Evolutionary conservation across 1,284 basidiomycete genomes (phyloP).

Genomic region (Ceratobasidium papillatum): DNA sequence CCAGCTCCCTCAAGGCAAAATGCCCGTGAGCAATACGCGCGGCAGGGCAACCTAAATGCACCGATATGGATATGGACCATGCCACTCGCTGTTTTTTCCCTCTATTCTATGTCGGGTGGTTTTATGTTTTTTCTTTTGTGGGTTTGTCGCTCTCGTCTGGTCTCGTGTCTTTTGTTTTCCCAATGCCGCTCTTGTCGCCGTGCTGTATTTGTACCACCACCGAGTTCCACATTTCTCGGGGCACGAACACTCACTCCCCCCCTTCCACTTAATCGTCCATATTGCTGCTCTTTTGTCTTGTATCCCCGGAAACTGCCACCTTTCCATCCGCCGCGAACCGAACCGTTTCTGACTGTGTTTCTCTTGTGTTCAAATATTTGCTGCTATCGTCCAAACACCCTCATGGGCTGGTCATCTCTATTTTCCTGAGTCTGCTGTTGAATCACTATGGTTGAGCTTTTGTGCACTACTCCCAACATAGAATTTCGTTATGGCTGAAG

Average conservation of each 20-base stretch:
- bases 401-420: constrained; percentile 29
- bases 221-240: constrained; percentile 7
- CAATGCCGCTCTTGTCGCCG: constrained; percentile 23
- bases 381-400: constrained; percentile 11
- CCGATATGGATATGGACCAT: background rate
- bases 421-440: constrained; percentile 10
- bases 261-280: background rate
- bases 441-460: constrained; percentile 20
- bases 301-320: background rate
- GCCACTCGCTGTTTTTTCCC: constrained; percentile 4
- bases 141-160: constrained; percentile 25
- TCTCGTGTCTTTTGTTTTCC: constrained; percentile 13
- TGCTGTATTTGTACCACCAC: constrained; percentile 38
- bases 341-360: constrained; percentile 5
- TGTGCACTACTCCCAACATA: constrained; percentile 13
- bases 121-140: constrained; percentile 15
- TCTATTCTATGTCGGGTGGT: constrained; percentile 12
- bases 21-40: constrained; percentile 35
- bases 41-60: constrained; percentile 8
- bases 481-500: constrained; percentile 12
- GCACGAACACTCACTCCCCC: constrained; percentile 30
- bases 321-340: constrained; percentile 15
- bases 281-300: background rate
- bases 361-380: constrained; percentile 28
- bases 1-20: constrained; percentile 23